Percentiles rank a stretch among this genome's conserved stretches.
These are phyloP conservation scores for Diutina scorzettiae DNA, from an alignment of 1,139 yeast species.

Conservation along the genomic window DNA sequence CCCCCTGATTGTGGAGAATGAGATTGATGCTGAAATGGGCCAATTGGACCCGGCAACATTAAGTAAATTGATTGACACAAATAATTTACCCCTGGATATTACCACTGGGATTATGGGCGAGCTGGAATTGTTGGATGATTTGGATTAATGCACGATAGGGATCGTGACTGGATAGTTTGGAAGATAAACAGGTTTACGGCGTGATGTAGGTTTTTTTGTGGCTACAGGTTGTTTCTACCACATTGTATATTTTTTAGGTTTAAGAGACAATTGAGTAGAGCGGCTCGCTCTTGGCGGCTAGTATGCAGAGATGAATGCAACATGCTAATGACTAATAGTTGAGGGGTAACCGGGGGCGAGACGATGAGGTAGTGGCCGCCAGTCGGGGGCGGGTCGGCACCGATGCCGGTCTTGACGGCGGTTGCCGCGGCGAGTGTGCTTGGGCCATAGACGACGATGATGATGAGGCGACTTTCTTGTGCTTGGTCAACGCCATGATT, in stretches of 20 bases:
- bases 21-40: conserved; percentile 27
- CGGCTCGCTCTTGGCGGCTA: too few species aligned
- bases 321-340: not conserved
- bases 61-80: conserved; percentile 38
- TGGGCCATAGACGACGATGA: not conserved
- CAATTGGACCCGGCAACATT: conserved; percentile 33
- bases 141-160: too few species aligned
- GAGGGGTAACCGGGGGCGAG: not conserved
- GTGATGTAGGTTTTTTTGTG: too few species aligned
- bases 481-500: conserved; percentile 4
- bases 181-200: too few species aligned
- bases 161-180: too few species aligned
- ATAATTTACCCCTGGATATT: conserved; percentile 45
- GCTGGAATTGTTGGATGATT: conserved; percentile 4
- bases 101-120: conserved; percentile 23
- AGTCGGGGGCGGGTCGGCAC: not conserved
- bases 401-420: not conserved
- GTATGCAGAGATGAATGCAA: too few species aligned
- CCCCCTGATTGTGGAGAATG: conserved; percentile 31
- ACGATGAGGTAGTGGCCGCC: not conserved
- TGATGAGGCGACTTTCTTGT: not conserved
- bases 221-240: too few species aligned
- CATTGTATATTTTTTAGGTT: too few species aligned
- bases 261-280: too few species aligned
- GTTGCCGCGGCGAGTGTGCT: not conserved